Percentiles rank a stretch among this genome's conserved stretches.
These are phyloP conservation scores for Xylaria flabelliformis DNA, from an alignment of 495 filamentous ascomycete species.

Conservation along the genomic window DNA sequence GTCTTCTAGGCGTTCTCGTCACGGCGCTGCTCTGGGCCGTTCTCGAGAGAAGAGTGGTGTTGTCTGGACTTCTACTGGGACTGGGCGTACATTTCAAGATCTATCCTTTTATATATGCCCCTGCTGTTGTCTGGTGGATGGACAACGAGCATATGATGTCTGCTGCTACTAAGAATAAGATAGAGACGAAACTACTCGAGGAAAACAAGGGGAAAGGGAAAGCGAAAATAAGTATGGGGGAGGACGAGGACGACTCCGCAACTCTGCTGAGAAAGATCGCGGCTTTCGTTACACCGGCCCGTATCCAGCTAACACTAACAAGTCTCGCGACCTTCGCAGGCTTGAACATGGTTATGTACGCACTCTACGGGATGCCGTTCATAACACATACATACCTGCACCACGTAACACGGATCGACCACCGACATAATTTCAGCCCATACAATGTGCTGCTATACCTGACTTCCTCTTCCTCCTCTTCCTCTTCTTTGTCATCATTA, in stretches of 20 bases:
- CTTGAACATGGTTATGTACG: conserved; percentile 80
- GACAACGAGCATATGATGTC: conserved; percentile 55
- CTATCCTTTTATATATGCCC: conserved; percentile 94
- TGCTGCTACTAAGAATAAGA: background rate
- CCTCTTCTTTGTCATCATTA: conserved; percentile 29
- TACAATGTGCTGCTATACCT: conserved; percentile 94
- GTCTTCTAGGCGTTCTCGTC: conserved; percentile 83
- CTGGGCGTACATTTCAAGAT: conserved; percentile 96
- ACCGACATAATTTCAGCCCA: conserved; percentile 96
- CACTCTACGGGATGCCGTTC: conserved; percentile 74
- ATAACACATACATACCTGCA: conserved; percentile 89
- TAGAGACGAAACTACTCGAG: background rate
- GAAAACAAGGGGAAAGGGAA: background rate
- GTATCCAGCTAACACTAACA: conserved; percentile 66
- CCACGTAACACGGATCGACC: conserved; percentile 91
- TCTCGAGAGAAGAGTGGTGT: conserved; percentile 57
- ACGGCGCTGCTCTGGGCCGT: conserved; percentile 83
- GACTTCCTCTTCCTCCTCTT: conserved; percentile 63
- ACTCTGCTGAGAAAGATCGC: conserved; percentile 31
- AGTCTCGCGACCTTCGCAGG: conserved; percentile 73
- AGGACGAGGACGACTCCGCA: background rate
- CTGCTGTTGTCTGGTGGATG: conserved; percentile 87
- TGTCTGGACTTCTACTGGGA: conserved; percentile 81
- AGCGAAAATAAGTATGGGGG: background rate
- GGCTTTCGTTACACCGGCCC: conserved; percentile 65